These are phyloP conservation scores for Atalantia buxifolia DNA, from an alignment of 345 rosid genomes.

Conservation along the genomic window DNA sequence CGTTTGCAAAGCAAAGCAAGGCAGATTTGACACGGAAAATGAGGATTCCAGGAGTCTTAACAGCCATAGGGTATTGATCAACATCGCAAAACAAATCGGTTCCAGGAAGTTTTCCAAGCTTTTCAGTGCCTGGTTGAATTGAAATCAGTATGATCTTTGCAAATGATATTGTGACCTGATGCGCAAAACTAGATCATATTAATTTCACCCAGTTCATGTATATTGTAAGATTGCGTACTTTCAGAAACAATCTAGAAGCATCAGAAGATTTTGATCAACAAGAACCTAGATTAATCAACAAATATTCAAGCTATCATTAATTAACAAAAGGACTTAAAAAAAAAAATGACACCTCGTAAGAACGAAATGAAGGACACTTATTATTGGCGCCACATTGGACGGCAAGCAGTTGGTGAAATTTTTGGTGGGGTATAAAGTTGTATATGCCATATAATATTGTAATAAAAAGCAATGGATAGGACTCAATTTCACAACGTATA, in stretches of 20 bases:
- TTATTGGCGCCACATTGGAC: neutral
- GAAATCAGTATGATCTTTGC: constrained; percentile 70
- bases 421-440: neutral
- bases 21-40: constrained; percentile 69
- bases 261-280: no score
- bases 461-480: neutral
- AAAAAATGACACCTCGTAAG: no score
- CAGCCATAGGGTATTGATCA: constrained; percentile 79
- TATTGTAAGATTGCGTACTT: neutral
- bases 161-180: constrained; percentile 73
- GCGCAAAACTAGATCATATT: neutral
- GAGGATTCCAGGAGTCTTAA: constrained; percentile 49
- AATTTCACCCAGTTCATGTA: neutral
- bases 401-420: neutral
- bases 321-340: neutral
- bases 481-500: neutral
- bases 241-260: neutral
- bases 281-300: neutral
- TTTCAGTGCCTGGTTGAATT: constrained; percentile 67
- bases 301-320: no score
- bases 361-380: no score
- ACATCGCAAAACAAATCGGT: constrained; percentile 52
- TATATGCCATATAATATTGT: neutral
- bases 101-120: constrained; percentile 66
- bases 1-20: constrained; percentile 85